Conservation (phyloP, 1,139 yeast species). For the Nakaseomyces nivariensis region DNA sequence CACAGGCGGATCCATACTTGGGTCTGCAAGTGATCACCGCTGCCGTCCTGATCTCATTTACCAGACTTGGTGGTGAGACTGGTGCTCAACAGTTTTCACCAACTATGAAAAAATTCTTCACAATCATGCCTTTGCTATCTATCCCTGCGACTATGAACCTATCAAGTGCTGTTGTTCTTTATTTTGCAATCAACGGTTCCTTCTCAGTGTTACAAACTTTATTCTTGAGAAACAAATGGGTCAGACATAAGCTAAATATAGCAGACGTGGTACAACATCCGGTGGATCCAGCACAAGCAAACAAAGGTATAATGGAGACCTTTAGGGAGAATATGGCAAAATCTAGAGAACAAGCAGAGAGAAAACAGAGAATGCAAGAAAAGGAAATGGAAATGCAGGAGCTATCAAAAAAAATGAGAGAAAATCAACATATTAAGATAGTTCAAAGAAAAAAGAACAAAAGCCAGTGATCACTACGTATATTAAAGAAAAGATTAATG, state of each 20-base stretch:
- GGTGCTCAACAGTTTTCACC: constrained; percentile 70
- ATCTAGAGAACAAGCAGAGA: constrained; percentile 44
- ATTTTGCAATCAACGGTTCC: constrained; percentile 73
- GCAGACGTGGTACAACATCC: constrained; percentile 45
- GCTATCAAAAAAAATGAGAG: constrained; percentile 26
- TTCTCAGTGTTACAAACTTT: constrained; percentile 65
- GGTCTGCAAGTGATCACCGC: constrained; percentile 85
- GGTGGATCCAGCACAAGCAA: constrained; percentile 37
- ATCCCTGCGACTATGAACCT: constrained; percentile 79
- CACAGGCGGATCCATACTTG: constrained; percentile 81
- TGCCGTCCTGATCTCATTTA: constrained; percentile 60
- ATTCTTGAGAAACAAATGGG: constrained; percentile 46
- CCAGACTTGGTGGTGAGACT: constrained; percentile 85
- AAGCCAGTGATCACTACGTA: no score
- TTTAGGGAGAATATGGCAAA: constrained; percentile 52
- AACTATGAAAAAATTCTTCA: constrained; percentile 60
- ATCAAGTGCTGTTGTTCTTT: constrained; percentile 75
- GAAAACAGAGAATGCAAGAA: constrained; percentile 30
- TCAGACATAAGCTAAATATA: constrained; percentile 52
- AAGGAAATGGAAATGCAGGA: constrained; percentile 28
- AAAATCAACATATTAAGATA: constrained; percentile 29
- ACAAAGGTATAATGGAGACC: constrained; percentile 40
- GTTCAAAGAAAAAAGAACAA: constrained; percentile 24
- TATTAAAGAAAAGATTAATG: no score
- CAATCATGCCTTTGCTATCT: constrained; percentile 67